Evolutionary conservation across 257 asterid genomes (phyloP).

Genomic region (Plantago elongata): DNA sequence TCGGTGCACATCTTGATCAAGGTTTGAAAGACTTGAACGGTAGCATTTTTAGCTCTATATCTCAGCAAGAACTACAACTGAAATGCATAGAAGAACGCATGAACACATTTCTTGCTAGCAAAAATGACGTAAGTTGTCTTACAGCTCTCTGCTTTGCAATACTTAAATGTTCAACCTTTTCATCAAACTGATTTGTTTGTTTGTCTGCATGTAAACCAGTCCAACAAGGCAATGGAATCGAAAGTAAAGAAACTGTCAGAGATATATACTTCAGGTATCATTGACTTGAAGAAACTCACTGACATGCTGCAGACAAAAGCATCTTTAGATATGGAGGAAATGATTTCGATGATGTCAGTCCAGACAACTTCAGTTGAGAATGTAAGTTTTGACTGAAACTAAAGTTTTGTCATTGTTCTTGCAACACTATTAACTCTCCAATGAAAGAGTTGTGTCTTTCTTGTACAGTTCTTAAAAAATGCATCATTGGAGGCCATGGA

Average conservation of each 20-base stretch:
- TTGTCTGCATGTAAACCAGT: slow-evolving; percentile 31
- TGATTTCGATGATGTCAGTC: slow-evolving; percentile 39
- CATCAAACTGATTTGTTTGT: slow-evolving; percentile 21
- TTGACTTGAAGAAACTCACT: slow-evolving; percentile 37
- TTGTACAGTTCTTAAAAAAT: slow-evolving; percentile 43
- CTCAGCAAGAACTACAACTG: slow-evolving; percentile 66
- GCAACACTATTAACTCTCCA: neutral
- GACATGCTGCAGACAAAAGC: slow-evolving; percentile 46
- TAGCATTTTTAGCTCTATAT: slow-evolving; percentile 45
- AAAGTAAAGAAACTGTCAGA: slow-evolving; percentile 52
- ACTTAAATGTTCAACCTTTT: slow-evolving; percentile 3
- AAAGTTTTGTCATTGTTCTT: neutral
- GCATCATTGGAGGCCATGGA: slow-evolving; percentile 59
- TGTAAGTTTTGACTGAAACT: slow-evolving; percentile 27
- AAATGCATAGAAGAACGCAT: slow-evolving; percentile 43
- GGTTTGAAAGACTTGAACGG: slow-evolving; percentile 63
- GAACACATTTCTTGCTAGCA: slow-evolving; percentile 50
- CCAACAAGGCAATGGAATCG: slow-evolving; percentile 54
- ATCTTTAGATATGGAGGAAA: slow-evolving; percentile 52
- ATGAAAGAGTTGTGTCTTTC: slow-evolving; percentile 5
- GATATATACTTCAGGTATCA: slow-evolving; percentile 45
- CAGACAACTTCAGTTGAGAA: slow-evolving; percentile 53
- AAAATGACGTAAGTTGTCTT: slow-evolving; percentile 47
- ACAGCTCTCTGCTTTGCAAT: neutral
- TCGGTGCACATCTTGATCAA: slow-evolving; percentile 57